A percentile compares a stretch with the other conserved stretches of the same genome.
phyloP scores from a whole-genome alignment of 768 basidiomycete genomes.

The Russula abietina region DNA sequence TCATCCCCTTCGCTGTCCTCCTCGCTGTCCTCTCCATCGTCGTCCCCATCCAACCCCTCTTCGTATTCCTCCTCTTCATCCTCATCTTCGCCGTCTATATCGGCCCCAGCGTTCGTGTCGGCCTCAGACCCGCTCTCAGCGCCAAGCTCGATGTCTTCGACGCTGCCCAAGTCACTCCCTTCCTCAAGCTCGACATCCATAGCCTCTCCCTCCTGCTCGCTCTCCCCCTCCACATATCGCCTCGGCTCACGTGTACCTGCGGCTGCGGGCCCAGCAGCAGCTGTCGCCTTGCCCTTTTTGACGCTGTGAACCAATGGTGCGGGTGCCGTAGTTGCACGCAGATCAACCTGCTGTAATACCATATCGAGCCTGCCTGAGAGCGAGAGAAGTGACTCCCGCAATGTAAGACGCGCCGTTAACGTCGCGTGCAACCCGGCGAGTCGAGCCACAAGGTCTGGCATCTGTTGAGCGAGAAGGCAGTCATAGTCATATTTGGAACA shows the following conservation, averaged over 20 bases:
- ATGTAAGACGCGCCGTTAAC: slow-evolving; percentile 66
- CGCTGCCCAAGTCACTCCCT: slow-evolving; percentile 64
- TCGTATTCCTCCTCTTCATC: slow-evolving; percentile 53
- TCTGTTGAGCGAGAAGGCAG: slow-evolving; percentile 41
- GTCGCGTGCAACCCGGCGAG: slow-evolving; percentile 81
- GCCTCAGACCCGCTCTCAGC: slow-evolving; percentile 52
- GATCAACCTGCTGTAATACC: slow-evolving; percentile 88
- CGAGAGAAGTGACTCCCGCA: slow-evolving; percentile 80
- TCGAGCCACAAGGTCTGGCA: slow-evolving; percentile 86
- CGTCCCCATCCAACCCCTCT: slow-evolving; percentile 39
- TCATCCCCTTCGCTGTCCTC: slow-evolving; percentile 41
- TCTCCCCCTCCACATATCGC: slow-evolving; percentile 76
- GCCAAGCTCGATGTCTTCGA: slow-evolving; percentile 74
- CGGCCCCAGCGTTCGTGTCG: slow-evolving; percentile 37
- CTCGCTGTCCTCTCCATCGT: slow-evolving; percentile 50
- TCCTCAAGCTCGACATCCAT: slow-evolving; percentile 48
- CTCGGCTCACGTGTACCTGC: slow-evolving; percentile 31
- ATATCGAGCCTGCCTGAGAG: slow-evolving; percentile 89
- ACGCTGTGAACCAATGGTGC: slow-evolving; percentile 42
- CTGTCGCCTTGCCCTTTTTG: slow-evolving; percentile 33
- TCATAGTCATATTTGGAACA: not conserved
- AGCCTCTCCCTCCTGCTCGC: slow-evolving; percentile 50
- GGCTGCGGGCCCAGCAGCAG: slow-evolving; percentile 32
- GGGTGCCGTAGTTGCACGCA: slow-evolving; percentile 70
- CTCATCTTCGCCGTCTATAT: slow-evolving; percentile 41